Base-by-base conservation (phyloP, 306 rosid genomes). In the Vigna hirtella region DNA sequence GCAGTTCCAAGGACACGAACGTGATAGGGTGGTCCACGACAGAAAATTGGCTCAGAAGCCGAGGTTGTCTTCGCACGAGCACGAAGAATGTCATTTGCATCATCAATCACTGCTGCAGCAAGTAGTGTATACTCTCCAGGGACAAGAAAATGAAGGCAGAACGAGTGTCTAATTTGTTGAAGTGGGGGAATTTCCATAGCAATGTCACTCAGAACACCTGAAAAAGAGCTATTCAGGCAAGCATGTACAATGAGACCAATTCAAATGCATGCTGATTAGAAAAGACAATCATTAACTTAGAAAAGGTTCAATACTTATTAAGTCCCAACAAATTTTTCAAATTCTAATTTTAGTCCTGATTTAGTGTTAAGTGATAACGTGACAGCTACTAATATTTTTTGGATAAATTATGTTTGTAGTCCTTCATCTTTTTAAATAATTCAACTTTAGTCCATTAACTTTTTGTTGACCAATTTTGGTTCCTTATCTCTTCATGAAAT, bases 1-100 rank as follows among this genome's bases (percentile, higher is more conserved):
- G 87, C 82, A 70, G 88, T 87, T 16, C 97, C 98, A 49, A 79
- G 84, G 69, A 90, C 91, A n/a, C 85, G 87, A 49, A 91, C 89
- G 51, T 90, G 97, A 83, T 89, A 95, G 3, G 98, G 98, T 20
- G 98, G 98, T 50, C 99, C 99, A 0, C 96, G 90, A 49, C 98
- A 93, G 91, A 95, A 88, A 52, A 95, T 95, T 2, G 98, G 94
- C 84, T 90, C 99, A 7, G 89, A 90, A 0, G 94, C 83, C 7
- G 90, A 89, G 42, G 78, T 75, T 30, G 99, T 79, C 78, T 86
- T 90, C 0, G 97, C 98, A 18, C 97, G 96, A 76, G 98, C 85
- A 47, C 96, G 84, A 36, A 95, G 98, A 55, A 95, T 88, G 85
- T 93, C 90, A 59, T 79, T 91, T 18, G 98, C 91, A 81, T 93